These are phyloP conservation scores for Furcasterigmium furcatum DNA, from an alignment of 2,329 filamentous ascomycete species.

Conservation along the genomic window DNA sequence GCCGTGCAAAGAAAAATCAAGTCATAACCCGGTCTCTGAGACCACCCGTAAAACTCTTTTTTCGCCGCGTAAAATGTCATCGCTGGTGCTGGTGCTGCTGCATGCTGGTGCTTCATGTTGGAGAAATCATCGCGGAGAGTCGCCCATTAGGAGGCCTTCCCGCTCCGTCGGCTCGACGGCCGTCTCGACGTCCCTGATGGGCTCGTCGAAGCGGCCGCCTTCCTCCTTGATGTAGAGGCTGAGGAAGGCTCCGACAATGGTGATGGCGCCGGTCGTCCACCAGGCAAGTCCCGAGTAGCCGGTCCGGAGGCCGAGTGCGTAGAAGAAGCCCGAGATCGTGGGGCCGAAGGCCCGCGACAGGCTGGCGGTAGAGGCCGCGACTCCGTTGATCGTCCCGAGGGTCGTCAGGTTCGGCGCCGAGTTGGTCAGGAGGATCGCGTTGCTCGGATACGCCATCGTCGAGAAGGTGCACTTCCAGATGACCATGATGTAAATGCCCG, in stretches of 20 bases:
- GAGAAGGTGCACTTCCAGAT: constrained; percentile 93
- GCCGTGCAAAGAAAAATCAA: background rate
- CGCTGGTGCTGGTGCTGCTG: too few relatives aligned
- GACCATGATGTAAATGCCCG: constrained; percentile 73
- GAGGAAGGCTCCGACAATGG: constrained; percentile 69
- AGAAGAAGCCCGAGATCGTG: constrained; percentile 80
- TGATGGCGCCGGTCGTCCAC: constrained; percentile 84
- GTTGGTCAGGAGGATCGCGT: constrained; percentile 85
- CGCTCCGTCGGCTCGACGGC: constrained; percentile 17
- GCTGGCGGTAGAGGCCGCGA: constrained; percentile 87
- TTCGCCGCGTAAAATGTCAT: background rate
- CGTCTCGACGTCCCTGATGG: constrained; percentile 35
- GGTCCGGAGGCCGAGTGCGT: constrained; percentile 72
- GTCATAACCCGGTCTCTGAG: background rate
- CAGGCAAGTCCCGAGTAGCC: constrained; percentile 88
- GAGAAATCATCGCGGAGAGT: background rate
- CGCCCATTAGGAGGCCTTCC: constrained; percentile 8
- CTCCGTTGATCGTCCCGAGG: constrained; percentile 88
- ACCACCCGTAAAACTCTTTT: background rate
- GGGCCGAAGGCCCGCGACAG: constrained; percentile 86
- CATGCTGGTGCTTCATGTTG: too few relatives aligned
- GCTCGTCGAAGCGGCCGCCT: constrained; percentile 38
- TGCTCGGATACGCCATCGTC: constrained; percentile 86
- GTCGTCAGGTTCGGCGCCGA: constrained; percentile 79
- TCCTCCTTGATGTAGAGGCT: constrained; percentile 74